phyloP scores from a whole-genome alignment of 225 moss, liverwort and hornwort genomes.

The Bryum argenteum region DNA sequence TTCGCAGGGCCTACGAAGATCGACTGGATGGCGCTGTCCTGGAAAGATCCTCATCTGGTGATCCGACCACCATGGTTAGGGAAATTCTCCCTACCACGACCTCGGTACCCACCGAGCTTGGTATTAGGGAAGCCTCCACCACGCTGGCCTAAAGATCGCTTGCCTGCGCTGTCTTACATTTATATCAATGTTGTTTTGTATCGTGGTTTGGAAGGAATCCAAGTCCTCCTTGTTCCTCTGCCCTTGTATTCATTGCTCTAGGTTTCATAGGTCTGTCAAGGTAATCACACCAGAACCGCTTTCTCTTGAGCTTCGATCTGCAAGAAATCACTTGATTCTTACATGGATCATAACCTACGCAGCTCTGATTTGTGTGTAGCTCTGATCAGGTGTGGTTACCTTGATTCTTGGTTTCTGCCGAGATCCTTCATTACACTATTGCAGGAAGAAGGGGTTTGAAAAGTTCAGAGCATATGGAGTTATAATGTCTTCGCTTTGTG shows the following conservation, averaged over 20 bases:
- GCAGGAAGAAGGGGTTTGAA: no score
- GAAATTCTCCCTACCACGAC: not conserved
- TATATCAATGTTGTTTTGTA: slow-evolving; percentile 34
- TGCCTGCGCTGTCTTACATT: slow-evolving; percentile 28
- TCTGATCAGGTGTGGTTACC: no score
- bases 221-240: slow-evolving; percentile 38
- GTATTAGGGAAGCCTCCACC: slow-evolving; percentile 23
- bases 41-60: slow-evolving; percentile 23
- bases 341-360: no score
- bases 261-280: not conserved
- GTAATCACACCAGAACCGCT: not conserved
- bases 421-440: no score
- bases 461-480: no score
- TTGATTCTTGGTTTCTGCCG: no score
- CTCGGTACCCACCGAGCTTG: slow-evolving; percentile 32
- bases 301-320: no score
- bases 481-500: no score
- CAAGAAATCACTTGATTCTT: no score
- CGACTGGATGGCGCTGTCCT: slow-evolving; percentile 29
- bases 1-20: slow-evolving; percentile 32
- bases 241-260: slow-evolving; percentile 30
- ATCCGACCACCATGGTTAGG: slow-evolving; percentile 29
- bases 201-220: slow-evolving; percentile 37
- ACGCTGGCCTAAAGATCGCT: slow-evolving; percentile 30
- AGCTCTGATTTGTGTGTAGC: no score